A percentile compares a stretch with the other conserved stretches of the same genome.
Conservation (phyloP, 805 yeast genomes). For the Wickerhamomyces alni region DNA sequence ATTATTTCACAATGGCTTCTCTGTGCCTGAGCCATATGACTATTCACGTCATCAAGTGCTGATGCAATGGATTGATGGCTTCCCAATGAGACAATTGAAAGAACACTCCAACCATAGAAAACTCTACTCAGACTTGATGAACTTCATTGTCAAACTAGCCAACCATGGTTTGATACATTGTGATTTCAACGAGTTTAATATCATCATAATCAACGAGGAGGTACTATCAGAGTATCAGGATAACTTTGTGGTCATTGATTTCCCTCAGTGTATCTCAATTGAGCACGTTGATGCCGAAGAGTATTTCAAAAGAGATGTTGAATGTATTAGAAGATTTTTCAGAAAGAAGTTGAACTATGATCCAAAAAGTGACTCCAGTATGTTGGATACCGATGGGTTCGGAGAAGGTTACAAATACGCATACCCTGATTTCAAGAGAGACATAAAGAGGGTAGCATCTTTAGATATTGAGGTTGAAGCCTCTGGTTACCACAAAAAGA, state of each 20-base stretch:
- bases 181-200: slow-evolving; percentile 95
- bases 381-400: slow-evolving; percentile 73
- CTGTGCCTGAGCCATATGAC: slow-evolving; percentile 86
- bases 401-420: slow-evolving; percentile 75
- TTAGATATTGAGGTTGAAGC: slow-evolving; percentile 89
- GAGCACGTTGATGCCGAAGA: slow-evolving; percentile 85
- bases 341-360: slow-evolving; percentile 67
- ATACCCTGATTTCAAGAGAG: slow-evolving; percentile 76
- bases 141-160: slow-evolving; percentile 75
- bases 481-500: slow-evolving; percentile 68
- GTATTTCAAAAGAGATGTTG: slow-evolving; percentile 89
- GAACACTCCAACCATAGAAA: slow-evolving; percentile 64
- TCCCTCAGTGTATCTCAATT: slow-evolving; percentile 95
- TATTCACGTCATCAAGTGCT: slow-evolving; percentile 86
- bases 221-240: slow-evolving; percentile 42
- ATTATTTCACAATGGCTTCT: slow-evolving; percentile 66
- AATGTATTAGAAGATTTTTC: slow-evolving; percentile 82
- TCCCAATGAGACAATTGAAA: slow-evolving; percentile 78
- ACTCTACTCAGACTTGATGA: slow-evolving; percentile 82
- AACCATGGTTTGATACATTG: slow-evolving; percentile 92
- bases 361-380: slow-evolving; percentile 60
- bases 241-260: slow-evolving; percentile 90
- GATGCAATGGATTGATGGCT: slow-evolving; percentile 90
- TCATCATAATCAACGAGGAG: slow-evolving; percentile 68
- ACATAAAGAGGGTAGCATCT: slow-evolving; percentile 58